These are phyloP conservation scores for Gracilariopsis chorda DNA, from an alignment of 23 red algal genomes.

Conservation along the genomic window DNA sequence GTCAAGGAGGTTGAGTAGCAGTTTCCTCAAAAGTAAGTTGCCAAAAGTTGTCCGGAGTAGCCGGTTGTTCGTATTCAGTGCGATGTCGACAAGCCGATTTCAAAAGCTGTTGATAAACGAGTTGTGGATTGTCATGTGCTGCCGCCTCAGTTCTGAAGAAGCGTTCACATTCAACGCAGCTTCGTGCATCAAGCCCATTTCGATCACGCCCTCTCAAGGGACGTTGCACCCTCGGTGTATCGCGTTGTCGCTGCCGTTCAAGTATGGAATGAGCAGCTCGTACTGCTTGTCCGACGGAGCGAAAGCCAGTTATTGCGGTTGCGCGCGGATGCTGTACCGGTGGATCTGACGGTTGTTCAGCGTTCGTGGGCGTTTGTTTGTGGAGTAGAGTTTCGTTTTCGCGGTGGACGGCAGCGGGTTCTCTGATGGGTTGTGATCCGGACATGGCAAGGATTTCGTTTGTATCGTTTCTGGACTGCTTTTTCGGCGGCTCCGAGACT, in stretches of 20 bases:
- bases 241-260: background rate
- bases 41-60: background rate
- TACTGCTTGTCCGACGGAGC: background rate
- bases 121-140: background rate
- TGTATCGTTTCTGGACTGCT: too few species aligned
- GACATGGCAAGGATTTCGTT: too few species aligned
- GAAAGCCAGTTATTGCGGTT: background rate
- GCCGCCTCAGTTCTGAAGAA: background rate
- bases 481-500: too few species aligned
- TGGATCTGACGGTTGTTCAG: background rate
- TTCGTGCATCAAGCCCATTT: background rate
- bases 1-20: too few species aligned
- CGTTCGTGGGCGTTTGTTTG: too few species aligned
- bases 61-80: background rate
- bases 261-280: background rate
- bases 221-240: background rate
- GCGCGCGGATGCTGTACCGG: background rate
- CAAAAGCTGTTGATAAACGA: background rate
- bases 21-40: constrained; percentile 10
- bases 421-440: too few species aligned
- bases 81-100: constrained; percentile 8
- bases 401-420: too few species aligned
- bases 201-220: background rate
- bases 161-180: background rate
- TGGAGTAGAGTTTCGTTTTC: too few species aligned